Evolutionary conservation across 2,329 filamentous ascomycete genomes (phyloP), one percentile per base, ranked within the genome.

Genomic region (Capronia americana): DNA sequence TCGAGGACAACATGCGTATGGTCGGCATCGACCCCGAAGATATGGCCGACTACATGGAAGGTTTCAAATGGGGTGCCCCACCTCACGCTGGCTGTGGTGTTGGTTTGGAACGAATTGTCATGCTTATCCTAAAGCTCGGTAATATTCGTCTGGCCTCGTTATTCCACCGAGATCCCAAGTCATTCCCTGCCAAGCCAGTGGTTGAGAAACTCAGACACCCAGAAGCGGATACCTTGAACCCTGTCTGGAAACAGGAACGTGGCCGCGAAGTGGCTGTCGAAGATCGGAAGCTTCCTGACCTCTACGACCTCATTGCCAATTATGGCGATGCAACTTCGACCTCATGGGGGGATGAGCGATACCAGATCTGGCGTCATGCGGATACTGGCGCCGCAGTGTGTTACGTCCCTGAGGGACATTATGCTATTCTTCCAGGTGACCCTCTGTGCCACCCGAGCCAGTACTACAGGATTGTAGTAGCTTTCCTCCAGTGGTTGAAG

Each of bases 261-360:
- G 83, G 81, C 74, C 85, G 78, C 78, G 81, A 58, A 78, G 76
- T 55, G 59, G 77, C 70, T 3, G 61, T 69, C 2, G 82, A 82
- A 12, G 76, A 79, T 59, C 80, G 83, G 7, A 83, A 88, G 57
- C 82, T 90, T 61, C 93, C 93, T 59, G 85, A 92, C 0, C 77
- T 97, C 4, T 92, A 93, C 76, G 90, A 96, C 75, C 88, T 97
- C 50, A 93, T 97, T 77, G 92, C 92, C 75, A 97, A 97, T 78
- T 97, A 97, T 73, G 93, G 93, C 69, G 93, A 97, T 78, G 92
- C 93, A 1, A 93, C 92, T 57, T 96, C 96, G 75, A 97, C 93
- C 0, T 95, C 92, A 0, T 97, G 93, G 92, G 86, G 95, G 7
- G 93, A 97, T 76, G 91, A 93, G 6, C 88, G 92, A 6, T 97